Conservation (phyloP, 164 flowering plant genomes). For the Aristolochia californica region DNA sequence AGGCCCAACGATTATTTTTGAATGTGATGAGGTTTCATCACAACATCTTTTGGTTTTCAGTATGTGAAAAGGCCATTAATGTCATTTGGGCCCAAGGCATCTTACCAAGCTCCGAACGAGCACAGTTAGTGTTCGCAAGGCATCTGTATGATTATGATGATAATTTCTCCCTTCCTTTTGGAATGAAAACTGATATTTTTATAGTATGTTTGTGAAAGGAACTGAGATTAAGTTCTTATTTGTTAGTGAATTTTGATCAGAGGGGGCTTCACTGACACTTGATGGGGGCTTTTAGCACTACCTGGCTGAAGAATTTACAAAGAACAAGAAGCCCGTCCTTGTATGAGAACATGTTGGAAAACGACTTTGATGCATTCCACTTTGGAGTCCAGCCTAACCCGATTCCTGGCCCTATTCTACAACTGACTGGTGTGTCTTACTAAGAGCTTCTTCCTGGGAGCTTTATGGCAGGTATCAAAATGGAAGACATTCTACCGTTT, state of each 20-base stretch:
- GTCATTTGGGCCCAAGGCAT: conserved; percentile 92
- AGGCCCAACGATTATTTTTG: no score
- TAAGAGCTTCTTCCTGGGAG: conserved; percentile 90
- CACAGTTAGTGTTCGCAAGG: conserved; percentile 83
- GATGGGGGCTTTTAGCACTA: conserved; percentile 78
- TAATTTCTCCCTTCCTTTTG: background rate
- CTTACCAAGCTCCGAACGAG: conserved; percentile 62
- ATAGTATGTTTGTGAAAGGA: conserved; percentile 37
- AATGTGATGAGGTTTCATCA: background rate
- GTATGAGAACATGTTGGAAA: conserved; percentile 37
- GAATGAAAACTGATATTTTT: background rate
- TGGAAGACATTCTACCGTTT: background rate
- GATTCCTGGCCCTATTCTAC: conserved; percentile 67
- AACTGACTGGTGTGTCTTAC: conserved; percentile 74
- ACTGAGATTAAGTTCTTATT: conserved; percentile 58
- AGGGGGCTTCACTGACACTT: conserved; percentile 38
- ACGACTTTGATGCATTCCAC: conserved; percentile 25
- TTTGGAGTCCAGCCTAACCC: conserved; percentile 65
- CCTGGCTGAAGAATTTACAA: conserved; percentile 69
- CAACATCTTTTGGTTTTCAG: conserved; percentile 27
- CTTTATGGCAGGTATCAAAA: conserved; percentile 71
- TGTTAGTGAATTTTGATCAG: conserved; percentile 58
- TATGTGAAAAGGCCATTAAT: conserved; percentile 80
- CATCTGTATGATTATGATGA: conserved; percentile 11
- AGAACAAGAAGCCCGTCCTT: conserved; percentile 39